Base-by-base conservation (phyloP, 2,329 filamentous ascomycete species). In the Penicillium sp. region DNA sequence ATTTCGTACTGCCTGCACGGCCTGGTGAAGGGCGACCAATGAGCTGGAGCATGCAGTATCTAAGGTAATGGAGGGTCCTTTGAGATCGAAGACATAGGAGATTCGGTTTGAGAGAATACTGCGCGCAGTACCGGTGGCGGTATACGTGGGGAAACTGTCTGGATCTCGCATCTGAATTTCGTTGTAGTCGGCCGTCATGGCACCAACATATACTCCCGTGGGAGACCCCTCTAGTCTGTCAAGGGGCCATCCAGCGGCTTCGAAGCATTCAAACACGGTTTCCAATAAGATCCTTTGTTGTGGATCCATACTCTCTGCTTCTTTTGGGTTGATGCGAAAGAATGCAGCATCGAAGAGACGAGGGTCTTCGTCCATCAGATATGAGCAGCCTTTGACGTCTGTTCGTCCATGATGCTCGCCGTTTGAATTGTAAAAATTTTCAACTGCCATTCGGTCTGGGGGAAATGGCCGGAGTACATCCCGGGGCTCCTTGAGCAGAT, bases 31-130 rank as follows among this genome's bases (percentile, higher is more conserved):
- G 1, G 72, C 69, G 1, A 73, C 71, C 0, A 68, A 36, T 0
- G 72, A 71, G 0, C 72, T 71, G 0, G 74, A 74, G 49, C 75
- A 77, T 0, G 70, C 73, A 0, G 69, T 73, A 44, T 75, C 67
- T 3, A 62, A 42, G 1, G 34, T 43, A 4, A 56, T 44, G 7
- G 52, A 59, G 5, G 72, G 71, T 0, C 74, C 73, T 0, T 68
- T 64, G 50, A 69, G 67, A 7, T 72, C 66, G n/a, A 71, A 75
- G 15, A 70, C 60, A 43, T 75, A 66, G 7, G 63, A 65, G 0
- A 75, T 51, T 0, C 67, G 58, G 27, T 68, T 68, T 3, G 51
- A 46, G 0, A 63, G 21, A 5, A 60, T 43, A 2, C 42, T 42
- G 1, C 50, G 27, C n/a, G 44, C 58, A 2, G 47, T 45, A 1